Base-by-base conservation (phyloP, 2,329 filamentous ascomycete genomes). In the Sclerotinia minor region DNA sequence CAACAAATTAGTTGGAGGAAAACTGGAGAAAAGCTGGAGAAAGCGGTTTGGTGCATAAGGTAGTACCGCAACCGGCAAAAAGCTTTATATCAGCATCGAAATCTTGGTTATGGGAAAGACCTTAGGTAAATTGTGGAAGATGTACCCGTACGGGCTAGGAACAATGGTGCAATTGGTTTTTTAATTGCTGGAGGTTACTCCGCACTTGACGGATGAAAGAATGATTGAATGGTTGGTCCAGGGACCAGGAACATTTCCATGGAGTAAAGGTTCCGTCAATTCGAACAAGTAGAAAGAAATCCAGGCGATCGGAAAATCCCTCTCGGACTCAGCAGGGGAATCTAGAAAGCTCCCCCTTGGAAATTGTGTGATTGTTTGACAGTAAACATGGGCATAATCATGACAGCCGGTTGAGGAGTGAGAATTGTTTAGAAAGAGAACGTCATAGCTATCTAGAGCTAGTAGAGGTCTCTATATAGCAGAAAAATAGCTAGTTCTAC, bases 221-320 rank as follows among this genome's bases (percentile, higher is more conserved):
- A 11, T 21, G 44, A n/a, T 24, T 35, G 29, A 61, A 29, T 35
- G 13, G 57, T 45, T 58, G 24, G 1, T 11, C 24, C 8, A 47
- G 44, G 26, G 47, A 35, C 21, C 26, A 60, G 19, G 26, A 47
- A 60, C 44, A n/a, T 19, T 35, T 59, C 38, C 19, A 9, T 35
- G 57, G 57, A 60, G 57, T 35, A 60, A 47, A 47, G 8, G 57
- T 60, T 35, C 44, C 57, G 57, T 3, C 19, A 6, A 58, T 21
- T 26, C 26, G 1, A 58, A n/a, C 26, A 26, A 44, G 26, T 29
- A 45, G 45, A 29, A 49, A 60, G 58, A 19, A 17, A 29, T 21
- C 24, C 21, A 50, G 21, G 38, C 29, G 19, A 50, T 38, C 13
- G 6, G 13, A 26, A 26, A 13, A n/a, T n/a, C 11, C 13, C 15